These are phyloP conservation scores for Mitragyna speciosa DNA, from an alignment of 257 asterid species.

Conservation along the genomic window DNA sequence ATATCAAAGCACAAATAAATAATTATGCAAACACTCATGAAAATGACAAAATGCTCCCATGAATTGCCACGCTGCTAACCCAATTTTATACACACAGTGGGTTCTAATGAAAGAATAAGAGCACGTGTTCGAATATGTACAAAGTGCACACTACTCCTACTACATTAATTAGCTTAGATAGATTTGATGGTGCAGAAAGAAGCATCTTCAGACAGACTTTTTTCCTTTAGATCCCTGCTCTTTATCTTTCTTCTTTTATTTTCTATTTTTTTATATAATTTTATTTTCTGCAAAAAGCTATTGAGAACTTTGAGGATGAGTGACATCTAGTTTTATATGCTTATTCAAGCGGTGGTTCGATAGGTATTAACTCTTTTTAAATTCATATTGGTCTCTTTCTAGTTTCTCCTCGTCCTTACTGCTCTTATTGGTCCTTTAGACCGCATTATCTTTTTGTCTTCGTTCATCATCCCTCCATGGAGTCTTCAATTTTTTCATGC, in stretches of 20 bases:
- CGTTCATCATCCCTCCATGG: constrained; percentile 25
- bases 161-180: background rate
- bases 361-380: background rate
- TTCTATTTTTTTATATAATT: background rate
- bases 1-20: background rate
- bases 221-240: constrained; percentile 14
- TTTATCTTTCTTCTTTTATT: background rate
- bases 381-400: background rate
- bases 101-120: constrained; percentile 4
- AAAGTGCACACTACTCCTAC: background rate
- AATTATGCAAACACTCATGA: background rate
- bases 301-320: background rate
- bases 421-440: background rate
- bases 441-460: constrained; percentile 7
- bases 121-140: constrained; percentile 22
- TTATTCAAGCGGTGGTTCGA: background rate
- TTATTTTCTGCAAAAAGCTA: background rate
- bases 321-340: background rate
- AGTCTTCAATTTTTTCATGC: constrained; percentile 18
- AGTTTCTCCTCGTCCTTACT: background rate
- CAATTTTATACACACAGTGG: background rate
- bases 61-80: background rate
- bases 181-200: constrained; percentile 5
- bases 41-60: background rate
- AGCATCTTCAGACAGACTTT: constrained; percentile 22